phyloP scores from a whole-genome alignment of 306 rosid genomes.

The Cyclanthera cordifolia region DNA sequence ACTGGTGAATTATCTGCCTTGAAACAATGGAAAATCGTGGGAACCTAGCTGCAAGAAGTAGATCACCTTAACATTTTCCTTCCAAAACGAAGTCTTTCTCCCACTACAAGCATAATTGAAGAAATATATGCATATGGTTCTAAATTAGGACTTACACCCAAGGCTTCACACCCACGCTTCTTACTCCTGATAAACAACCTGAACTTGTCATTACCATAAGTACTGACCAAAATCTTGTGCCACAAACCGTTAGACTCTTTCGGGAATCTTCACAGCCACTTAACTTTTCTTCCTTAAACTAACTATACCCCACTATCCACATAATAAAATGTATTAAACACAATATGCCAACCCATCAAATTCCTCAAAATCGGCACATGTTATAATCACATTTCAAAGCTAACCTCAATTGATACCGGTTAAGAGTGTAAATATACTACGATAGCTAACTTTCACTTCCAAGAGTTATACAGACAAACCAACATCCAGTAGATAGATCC shows the following conservation, averaged over 20 bases:
- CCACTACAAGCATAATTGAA: not conserved
- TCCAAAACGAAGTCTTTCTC: not conserved
- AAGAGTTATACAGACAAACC: not conserved
- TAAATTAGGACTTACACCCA: not conserved
- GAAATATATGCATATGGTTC: not conserved
- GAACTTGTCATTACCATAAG: not conserved
- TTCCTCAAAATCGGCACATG: not conserved
- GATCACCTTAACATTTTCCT: not conserved
- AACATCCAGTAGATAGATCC: not conserved
- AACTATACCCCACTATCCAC: not conserved
- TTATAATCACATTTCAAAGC: not conserved
- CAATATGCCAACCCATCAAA: not conserved
- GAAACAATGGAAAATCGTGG: not conserved
- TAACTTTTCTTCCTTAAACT: not conserved
- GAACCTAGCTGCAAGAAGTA: not conserved
- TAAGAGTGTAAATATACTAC: not conserved
- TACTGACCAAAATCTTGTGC: not conserved
- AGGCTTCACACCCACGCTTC: not conserved
- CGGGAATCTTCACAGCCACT: not conserved
- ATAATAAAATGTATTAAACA: not conserved
- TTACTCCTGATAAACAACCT: not conserved
- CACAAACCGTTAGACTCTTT: not conserved
- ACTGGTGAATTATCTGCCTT: not conserved
- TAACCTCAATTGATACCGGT: not conserved
- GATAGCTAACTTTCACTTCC: not conserved